Conservation (phyloP, 2,329 filamentous ascomycete genomes). For the Ceratocystis diversiconidia region DNA sequence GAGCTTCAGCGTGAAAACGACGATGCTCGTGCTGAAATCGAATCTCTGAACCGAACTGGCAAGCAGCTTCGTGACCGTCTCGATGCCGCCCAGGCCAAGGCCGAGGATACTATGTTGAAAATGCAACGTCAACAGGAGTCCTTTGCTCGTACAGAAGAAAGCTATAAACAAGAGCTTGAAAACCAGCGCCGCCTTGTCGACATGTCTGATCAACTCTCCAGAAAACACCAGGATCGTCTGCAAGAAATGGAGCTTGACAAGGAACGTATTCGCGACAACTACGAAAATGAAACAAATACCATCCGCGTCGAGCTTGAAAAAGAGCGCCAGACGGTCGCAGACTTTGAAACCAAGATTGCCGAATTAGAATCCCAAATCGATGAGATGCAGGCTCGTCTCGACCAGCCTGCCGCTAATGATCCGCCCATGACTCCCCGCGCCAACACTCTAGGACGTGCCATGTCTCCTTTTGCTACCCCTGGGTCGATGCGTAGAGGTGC, state of each 20-base stretch:
- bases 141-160: slow-evolving; percentile 67
- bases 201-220: slow-evolving; percentile 61
- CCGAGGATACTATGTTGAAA: slow-evolving; percentile 67
- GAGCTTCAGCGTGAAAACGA: slow-evolving; percentile 82
- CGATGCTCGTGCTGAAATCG: slow-evolving; percentile 62
- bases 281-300: slow-evolving; percentile 44
- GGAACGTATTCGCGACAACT: slow-evolving; percentile 45
- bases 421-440: slow-evolving; percentile 46
- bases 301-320: slow-evolving; percentile 44
- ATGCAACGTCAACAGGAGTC: slow-evolving; percentile 78
- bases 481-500: slow-evolving; percentile 42
- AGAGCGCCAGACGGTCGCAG: slow-evolving; percentile 33
- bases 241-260: slow-evolving; percentile 55
- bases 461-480: slow-evolving; percentile 48
- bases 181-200: slow-evolving; percentile 68
- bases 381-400: slow-evolving; percentile 35
- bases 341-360: slow-evolving; percentile 35
- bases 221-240: slow-evolving; percentile 55
- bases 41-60: slow-evolving; percentile 66
- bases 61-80: slow-evolving; percentile 66
- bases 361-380: slow-evolving; percentile 41
- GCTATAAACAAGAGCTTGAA: slow-evolving; percentile 75
- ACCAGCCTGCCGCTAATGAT: slow-evolving; percentile 28
- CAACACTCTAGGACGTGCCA: slow-evolving; percentile 42
- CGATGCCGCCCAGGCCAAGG: slow-evolving; percentile 71